Conservation (phyloP, 2,329 filamentous ascomycete genomes). For the Neophaeococcomyces mojaviensis region DNA sequence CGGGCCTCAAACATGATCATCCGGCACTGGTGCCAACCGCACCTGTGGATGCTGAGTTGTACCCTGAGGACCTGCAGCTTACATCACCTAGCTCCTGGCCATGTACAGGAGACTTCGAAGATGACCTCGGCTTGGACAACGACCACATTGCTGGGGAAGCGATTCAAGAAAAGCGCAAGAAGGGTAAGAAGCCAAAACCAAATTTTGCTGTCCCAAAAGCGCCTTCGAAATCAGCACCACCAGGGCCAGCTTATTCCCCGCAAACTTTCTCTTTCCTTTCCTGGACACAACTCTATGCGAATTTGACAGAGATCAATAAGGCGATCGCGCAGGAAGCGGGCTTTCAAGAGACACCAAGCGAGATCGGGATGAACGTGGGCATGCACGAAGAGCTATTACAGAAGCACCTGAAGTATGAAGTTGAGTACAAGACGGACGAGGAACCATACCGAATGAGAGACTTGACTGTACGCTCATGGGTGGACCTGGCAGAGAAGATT, state of each 20-base stretch:
- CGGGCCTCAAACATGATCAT: slow-evolving; percentile 54
- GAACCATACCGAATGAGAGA: slow-evolving; percentile 67
- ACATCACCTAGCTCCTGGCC: slow-evolving; percentile 10
- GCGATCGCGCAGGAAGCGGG: slow-evolving; percentile 39
- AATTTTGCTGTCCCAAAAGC: slow-evolving; percentile 60
- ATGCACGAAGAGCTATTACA: slow-evolving; percentile 23
- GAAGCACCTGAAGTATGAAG: slow-evolving; percentile 62
- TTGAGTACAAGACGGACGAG: slow-evolving; percentile 83
- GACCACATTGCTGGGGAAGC: slow-evolving; percentile 41
- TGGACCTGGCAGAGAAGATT: slow-evolving; percentile 74
- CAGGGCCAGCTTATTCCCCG: slow-evolving; percentile 82
- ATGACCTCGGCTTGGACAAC: slow-evolving; percentile 31
- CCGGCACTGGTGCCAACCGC: slow-evolving; percentile 13
- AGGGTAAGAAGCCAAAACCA: slow-evolving; percentile 50
- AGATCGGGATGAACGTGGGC: slow-evolving; percentile 40
- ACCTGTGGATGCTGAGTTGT: not conserved
- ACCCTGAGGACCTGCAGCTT: slow-evolving; percentile 11
- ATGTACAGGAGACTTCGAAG: slow-evolving; percentile 11
- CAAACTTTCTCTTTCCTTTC: slow-evolving; percentile 72
- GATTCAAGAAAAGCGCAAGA: slow-evolving; percentile 39
- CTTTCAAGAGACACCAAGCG: slow-evolving; percentile 25
- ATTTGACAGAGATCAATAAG: slow-evolving; percentile 84
- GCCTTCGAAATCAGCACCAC: slow-evolving; percentile 63
- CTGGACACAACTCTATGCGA: slow-evolving; percentile 88
- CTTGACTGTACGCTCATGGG: slow-evolving; percentile 72